Evolutionary conservation across 2,329 filamentous ascomycete genomes (phyloP).

Genomic region (Talaromyces albobiverticillius): DNA sequence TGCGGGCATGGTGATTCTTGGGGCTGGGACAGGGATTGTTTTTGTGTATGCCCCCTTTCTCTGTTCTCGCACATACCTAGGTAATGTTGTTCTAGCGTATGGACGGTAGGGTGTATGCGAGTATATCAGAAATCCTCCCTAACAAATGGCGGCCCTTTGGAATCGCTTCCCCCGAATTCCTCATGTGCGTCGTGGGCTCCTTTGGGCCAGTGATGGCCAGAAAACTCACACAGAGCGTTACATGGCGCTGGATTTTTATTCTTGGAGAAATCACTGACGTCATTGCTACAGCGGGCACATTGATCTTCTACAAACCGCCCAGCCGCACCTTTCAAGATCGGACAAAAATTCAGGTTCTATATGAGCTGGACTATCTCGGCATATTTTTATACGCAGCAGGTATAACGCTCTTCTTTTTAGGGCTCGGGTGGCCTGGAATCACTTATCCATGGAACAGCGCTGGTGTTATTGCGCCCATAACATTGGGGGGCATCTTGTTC

Average conservation of each 20-base stretch:
- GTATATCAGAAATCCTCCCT: not conserved
- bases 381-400: not conserved
- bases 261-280: not conserved
- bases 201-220: not conserved
- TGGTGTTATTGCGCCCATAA: not conserved
- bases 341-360: not conserved
- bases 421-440: not conserved
- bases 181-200: not conserved
- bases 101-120: not conserved
- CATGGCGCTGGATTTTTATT: conserved; percentile 5
- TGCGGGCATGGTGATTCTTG: not conserved
- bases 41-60: too few species aligned
- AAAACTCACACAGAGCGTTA: not conserved
- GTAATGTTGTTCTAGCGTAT: too few species aligned
- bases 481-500: not conserved
- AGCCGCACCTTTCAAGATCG: not conserved
- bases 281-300: not conserved
- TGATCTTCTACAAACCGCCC: conserved; percentile 6
- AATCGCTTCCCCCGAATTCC: not conserved
- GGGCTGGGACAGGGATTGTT: not conserved
- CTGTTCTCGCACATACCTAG: too few species aligned
- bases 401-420: not conserved
- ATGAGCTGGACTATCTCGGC: not conserved
- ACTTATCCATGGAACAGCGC: not conserved
- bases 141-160: not conserved